Evolutionary conservation across 306 rosid species (phyloP), one percentile per base, ranked within the genome.

Genomic region (Prunus dulcis): DNA sequence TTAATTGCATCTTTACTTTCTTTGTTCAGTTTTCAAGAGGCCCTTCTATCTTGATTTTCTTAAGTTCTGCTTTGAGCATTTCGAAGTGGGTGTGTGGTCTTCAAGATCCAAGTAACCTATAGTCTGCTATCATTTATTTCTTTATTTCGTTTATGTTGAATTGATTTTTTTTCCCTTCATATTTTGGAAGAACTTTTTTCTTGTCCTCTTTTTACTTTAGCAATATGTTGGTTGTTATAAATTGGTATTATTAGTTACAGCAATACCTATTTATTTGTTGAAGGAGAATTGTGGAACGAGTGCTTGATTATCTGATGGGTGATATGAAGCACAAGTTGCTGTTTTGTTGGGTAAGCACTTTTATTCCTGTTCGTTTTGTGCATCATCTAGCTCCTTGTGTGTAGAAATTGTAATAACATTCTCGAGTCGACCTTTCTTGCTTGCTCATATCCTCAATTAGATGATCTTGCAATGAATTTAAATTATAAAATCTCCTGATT

Each of bases 81-180:
- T 94, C 86, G 97, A 94, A 85, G 97, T 92, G 69, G 98, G 82
- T 22, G 60, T 92, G 47, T 94, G 98, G 98, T 87, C 98, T 74
- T 92, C 98, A 72, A 87, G 98, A 88, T 72, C 51, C 52, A 85
- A 77, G 98, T 94, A 89, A 68, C 75, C 76, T 69, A 57, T 74
- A 55, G 45, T n/a, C 23, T 76, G 25, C 69, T 81, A 32, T 56
- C 23, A 43, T 72, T 74, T 11, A 27, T 51, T 49, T 51, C 22
- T 56, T 30, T 61, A 58, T 76, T 80, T 61, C 20, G 50, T 63
- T 57, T 25, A 53, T 55, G 22, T 71, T 28, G 34, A 58, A 19
- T 69, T 14, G 28, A n/a, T 52, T 75, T 34, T 63, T 34, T 19
- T n/a, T 6, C 1, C 4, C 60, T 38, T 53, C 49, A 6, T 34